Base-by-base conservation (phyloP, 1,139 yeast species). In the Suhomyces bolitotheri region DNA sequence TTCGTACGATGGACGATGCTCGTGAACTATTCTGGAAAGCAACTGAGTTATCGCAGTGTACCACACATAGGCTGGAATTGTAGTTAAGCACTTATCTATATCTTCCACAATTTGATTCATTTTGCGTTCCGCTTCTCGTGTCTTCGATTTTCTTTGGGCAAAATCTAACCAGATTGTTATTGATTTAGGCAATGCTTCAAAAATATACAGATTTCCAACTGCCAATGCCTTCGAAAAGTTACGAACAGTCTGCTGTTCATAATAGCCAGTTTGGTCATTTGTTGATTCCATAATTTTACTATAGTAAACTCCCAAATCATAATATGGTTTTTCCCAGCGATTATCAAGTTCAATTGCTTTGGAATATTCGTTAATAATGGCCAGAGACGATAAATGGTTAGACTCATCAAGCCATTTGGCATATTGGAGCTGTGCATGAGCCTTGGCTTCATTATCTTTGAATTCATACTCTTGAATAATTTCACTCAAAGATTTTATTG, bases 81-180 rank as follows among this genome's bases (percentile, higher is more conserved):
- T 64, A 11, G 60, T 57, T 3, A 71, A 54, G 16, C 76, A 68
- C 11, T 65, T 65, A 21, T 67, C 66, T 16, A 87, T 69, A 34
- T 81, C 81, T 14, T 71, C 66, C 2, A 80, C 69, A 12, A 82
- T 76, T 24, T 64, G 63, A 2, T 63, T 59, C 26, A 76, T 58
- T 34, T 67, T 68, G 29, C 70, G 64, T 36, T 64, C 50, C 41
- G 72, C 51, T 44, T 60, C 61, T 51, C 66, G 53, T 3, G 54
- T 43, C 14, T 49, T 49, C 16, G 49, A 46, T 5, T 51, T 43
- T 22, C 43, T 47, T 32, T 62, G 77, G 2, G 90, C 85, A 56
- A 82, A 86, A 51, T 92, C 97, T 13, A 94, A 66, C 98, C 98
- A 94, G 13, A 89, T 73, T 0, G 97, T 90, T 5, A 92, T 73